Evolutionary conservation across 768 basidiomycete species (phyloP).

Genomic region (Mycena rosella): DNA sequence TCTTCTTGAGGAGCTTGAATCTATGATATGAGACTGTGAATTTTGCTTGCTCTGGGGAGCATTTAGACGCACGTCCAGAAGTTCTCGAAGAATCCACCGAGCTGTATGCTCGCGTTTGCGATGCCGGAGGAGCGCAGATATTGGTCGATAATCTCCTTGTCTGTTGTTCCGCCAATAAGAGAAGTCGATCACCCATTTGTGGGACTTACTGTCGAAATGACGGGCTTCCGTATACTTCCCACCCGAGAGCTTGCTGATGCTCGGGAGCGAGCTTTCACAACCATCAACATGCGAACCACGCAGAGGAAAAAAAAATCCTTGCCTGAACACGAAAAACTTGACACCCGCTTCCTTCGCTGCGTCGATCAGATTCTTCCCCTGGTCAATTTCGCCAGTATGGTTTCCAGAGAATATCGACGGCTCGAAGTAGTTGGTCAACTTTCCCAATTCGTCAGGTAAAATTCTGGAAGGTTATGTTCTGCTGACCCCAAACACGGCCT

Average conservation of each 20-base stretch:
- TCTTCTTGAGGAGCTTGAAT: neutral
- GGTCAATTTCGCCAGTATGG: conserved; percentile 3
- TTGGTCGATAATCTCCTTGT: conserved; percentile 5
- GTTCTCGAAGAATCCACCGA: conserved; percentile 9
- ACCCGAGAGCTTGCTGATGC: neutral
- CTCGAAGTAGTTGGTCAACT: conserved; percentile 10
- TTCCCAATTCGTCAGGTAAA: neutral
- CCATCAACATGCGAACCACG: neutral
- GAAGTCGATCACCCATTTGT: no score
- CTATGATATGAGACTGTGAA: neutral
- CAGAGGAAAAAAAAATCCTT: neutral
- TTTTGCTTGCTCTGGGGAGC: no score
- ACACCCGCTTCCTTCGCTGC: conserved; percentile 22
- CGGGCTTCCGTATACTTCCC: conserved; percentile 9
- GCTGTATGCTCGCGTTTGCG: conserved; percentile 6
- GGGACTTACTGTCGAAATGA: conserved; percentile 6
- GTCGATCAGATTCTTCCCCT: conserved; percentile 21
- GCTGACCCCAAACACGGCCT: conserved; percentile 37
- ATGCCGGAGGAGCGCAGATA: conserved; percentile 4
- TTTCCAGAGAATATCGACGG: conserved; percentile 7
- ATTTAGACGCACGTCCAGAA: conserved; percentile 6
- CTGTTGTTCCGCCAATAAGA: neutral
- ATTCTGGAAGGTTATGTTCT: neutral
- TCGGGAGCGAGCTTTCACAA: neutral
- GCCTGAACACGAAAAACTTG: conserved; percentile 20